These are phyloP conservation scores for Cyathus striatus DNA, from an alignment of 768 basidiomycete genomes.

Conservation along the genomic window DNA sequence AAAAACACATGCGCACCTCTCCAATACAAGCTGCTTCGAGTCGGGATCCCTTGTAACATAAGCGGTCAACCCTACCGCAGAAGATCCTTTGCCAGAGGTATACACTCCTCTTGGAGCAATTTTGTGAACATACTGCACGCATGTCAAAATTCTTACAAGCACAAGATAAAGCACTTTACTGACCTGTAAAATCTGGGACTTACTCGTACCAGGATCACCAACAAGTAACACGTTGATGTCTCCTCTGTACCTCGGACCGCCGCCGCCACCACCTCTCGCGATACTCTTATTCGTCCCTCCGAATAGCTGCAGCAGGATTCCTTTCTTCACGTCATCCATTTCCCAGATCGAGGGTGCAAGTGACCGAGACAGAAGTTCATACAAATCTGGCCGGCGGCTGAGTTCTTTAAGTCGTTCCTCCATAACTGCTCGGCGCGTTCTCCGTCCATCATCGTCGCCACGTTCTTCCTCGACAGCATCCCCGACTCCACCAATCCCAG, in stretches of 20 bases:
- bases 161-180: slow-evolving; percentile 13
- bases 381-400: slow-evolving; percentile 73
- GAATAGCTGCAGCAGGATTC: slow-evolving; percentile 91
- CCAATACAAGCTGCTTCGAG: slow-evolving; percentile 95
- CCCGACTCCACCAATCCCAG: slow-evolving; percentile 65
- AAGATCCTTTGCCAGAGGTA: slow-evolving; percentile 96
- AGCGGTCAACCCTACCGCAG: slow-evolving; percentile 96
- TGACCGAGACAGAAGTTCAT: slow-evolving; percentile 77
- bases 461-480: slow-evolving; percentile 67
- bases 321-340: slow-evolving; percentile 99
- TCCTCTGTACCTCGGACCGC: slow-evolving; percentile 93
- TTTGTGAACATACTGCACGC: slow-evolving; percentile 96
- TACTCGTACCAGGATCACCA: slow-evolving; percentile 96
- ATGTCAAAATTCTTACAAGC: no score
- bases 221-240: slow-evolving; percentile 98
- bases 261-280: slow-evolving; percentile 87
- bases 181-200: slow-evolving; percentile 94
- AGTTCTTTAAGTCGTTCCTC: slow-evolving; percentile 75
- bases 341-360: slow-evolving; percentile 96
- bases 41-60: slow-evolving; percentile 98
- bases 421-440: slow-evolving; percentile 59
- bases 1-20: slow-evolving; percentile 53
- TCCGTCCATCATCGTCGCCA: slow-evolving; percentile 34
- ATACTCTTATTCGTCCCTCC: slow-evolving; percentile 98
- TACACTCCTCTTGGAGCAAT: slow-evolving; percentile 97